Evolutionary conservation across 2,329 filamentous ascomycete species (phyloP), one percentile per base, ranked within the genome.

Genomic region (Teratosphaeria gauchensis): DNA sequence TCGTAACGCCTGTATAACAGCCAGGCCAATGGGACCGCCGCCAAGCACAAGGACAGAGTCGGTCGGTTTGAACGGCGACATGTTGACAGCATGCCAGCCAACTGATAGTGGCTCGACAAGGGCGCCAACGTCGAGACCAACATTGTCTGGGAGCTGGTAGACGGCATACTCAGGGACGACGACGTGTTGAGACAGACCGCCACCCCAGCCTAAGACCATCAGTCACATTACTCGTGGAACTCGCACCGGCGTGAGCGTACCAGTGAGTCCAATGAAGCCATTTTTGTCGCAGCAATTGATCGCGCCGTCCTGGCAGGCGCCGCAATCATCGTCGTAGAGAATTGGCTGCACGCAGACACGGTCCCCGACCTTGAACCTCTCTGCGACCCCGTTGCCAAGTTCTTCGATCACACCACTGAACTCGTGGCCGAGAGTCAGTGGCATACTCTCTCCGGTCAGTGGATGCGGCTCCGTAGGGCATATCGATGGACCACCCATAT

Each of bases 251-350:
- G 52, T 54, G 24, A 4, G 58, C 68, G 55, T 55, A 73, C 74
- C 79, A 51, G 76, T 80, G 19, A 82, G 64, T 1, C 80, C 80
- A 6, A 82, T 72, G 65, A 82, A 82, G 1, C 80, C 80, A 59
- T 80, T 80, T 53, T 75, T 77, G 67, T 80, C 78, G 63, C 80
- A 82, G 69, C 79, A 81, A 59, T 82, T 82, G 57, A 80, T 76
- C 21, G 78, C 67, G 0, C 78, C 78, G n/a, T 78, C 75, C 58
- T 75, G 71, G 64, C 81, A 83, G 6, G 79, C 76, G 11, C 74
- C 74, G 64, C 80, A 82, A 12, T 76, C 77, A 7, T 75, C 76
- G 57, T 81, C 79, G 66, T 81, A 82, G 53, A 82, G 81, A 67
- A 80, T 82, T 8, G 80, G 80, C 21, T 66, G 64, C 12, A 69